Evolutionary conservation across 1,284 basidiomycete genomes (phyloP), one percentile per base, ranked within the genome.

Genomic region (Cutaneotrichosporon cutaneum): DNA sequence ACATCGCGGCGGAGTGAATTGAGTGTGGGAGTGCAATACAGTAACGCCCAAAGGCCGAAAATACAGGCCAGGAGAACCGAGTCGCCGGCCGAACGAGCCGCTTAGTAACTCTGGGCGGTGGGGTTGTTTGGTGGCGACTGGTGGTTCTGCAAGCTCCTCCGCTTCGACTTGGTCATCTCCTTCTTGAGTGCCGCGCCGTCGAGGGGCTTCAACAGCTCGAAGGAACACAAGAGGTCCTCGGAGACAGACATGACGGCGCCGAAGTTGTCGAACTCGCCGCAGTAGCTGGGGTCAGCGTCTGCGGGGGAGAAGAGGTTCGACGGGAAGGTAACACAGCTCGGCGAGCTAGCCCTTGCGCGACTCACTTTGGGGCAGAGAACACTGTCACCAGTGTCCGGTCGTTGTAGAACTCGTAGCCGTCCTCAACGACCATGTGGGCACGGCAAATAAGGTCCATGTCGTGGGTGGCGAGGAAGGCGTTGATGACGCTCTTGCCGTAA

Each of bases 391-490:
- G 81, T 58, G 95, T 98, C 66, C 96, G 85, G 73, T 99, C 96
- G 74, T 99, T 98, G 92, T 96, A 99, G 77, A 99, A 99, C 82
- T 99, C 96, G 77, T 99, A 99, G 2, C 95, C 96, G 75, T 94
- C 92, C 77, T 99, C 96, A 59, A 99, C 96, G 42, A 99, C 96
- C 96, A 99, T 99, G 81, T 99, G 96, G 45, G 96, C 96, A 58
- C 96, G 88, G 82, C 96, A 99, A 81, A 99, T 99, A 66, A 99
- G 85, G 81, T 99, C 96, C 88, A 99, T 99, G 80, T 99, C 96
- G 69, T 77, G 75, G 2, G 74, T 79, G 9, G 77, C 87, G 62
- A 97, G 82, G 83, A 98, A 98, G 67, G 95, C 90, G 75, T 96
- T 95, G 76, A 99, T 97, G 71, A 99, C 91, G 16, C 88, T 88